Evolutionary conservation across 78 protist genomes (phyloP), one percentile per base, ranked within the genome.

Genomic region (Chrysochromulina tobinii): DNA sequence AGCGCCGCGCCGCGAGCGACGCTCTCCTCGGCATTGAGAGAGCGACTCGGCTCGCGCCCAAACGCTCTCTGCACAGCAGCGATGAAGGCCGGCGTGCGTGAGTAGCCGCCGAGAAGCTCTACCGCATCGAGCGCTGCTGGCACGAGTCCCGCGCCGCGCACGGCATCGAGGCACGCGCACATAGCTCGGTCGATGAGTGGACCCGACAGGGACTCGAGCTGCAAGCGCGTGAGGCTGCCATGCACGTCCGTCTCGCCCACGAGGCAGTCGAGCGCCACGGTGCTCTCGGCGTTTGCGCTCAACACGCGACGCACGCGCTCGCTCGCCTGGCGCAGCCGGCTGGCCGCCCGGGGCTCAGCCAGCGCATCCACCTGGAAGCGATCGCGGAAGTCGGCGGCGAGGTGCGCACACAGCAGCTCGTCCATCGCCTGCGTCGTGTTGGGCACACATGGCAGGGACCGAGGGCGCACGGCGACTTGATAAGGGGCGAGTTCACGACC

Each of bases 1-100:
- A 97, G 94, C 20, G 98, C 98, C 81, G 96, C 93, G 66, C 99
- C 99, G 64, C 97, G 89, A 69, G 97, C 92, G 25, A 96, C 96
- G 1, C 97, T 89, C 94, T 98, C 99, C 68, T 97, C 98, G 61
- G 92, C 89, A 91, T 98, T 98, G 92, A 97, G 93, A 38, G 95
- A 96, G 89, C 88, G 61, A 53, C 96, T 64, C 93, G 88, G 72
- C 8, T 9, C 27, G 59, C 77, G 18, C 20, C 3, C 38, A 9
- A 11, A 83, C 68, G 25, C 17, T 55, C 6, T 27, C 57, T 15
- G 20, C 20, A 6, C 48, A 6, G 89, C 61, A 38, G 38, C 38
- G 38, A 38, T 38, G 58, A 69, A 21, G 27, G 93, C 87, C 23
- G 95, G 93, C 58, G 95, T 91, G 77, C 97, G 96, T 18, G 96